Evolutionary conservation across 1,139 yeast genomes (phyloP), one percentile per base, ranked within the genome.

Genomic region (Sugiyamaella sp.): DNA sequence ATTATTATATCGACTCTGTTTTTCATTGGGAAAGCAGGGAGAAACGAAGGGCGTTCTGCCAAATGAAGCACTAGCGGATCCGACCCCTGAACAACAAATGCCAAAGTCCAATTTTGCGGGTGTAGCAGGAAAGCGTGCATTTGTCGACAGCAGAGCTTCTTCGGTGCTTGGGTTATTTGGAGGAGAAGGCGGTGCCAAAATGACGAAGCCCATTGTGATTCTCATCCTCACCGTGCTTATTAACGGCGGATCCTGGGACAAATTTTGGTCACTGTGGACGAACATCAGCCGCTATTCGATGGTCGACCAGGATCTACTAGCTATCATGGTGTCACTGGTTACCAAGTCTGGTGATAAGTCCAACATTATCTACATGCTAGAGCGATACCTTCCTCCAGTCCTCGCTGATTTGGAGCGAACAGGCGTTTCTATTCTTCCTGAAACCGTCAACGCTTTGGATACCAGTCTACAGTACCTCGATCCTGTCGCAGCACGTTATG

Each of bases 161-260:
- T 52, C 63, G 20, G 49, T 71, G 14, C 57, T 63, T 46, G 56
- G 61, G 14, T 53, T 68, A 14, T 57, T 67, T 25, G 53, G 57
- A 12, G 57, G 60, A 8, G 60, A 59, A 22, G 56, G 60, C 21
- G 52, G 55, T 12, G 50, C 57, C 19, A 50, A 46, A 35, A 42
- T 46, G 51, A 49, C 41, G 29, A 61, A 61, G 25, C 53, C 62
- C 6, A 58, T 67, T 42, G 58, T 74, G 20, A 58, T 70, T 1
- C 58, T 75, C 46, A 63, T 71, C 14, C 59, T 77, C 25, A 64
- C 75, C 0, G 67, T 75, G 1, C 68, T 70, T 48, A 73, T 73
- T 19, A 75, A 75, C 55, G 67, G 70, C n/a, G 60, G 61, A 19
- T 63, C 66, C n/a, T 75, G 75, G 74, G 59, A 58, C 12, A 61